A percentile compares a stretch with the other conserved stretches of the same genome.
Evolutionary conservation across 1,284 basidiomycete species (phyloP).

Genomic region (Cryptococcus jaspeensis): DNA sequence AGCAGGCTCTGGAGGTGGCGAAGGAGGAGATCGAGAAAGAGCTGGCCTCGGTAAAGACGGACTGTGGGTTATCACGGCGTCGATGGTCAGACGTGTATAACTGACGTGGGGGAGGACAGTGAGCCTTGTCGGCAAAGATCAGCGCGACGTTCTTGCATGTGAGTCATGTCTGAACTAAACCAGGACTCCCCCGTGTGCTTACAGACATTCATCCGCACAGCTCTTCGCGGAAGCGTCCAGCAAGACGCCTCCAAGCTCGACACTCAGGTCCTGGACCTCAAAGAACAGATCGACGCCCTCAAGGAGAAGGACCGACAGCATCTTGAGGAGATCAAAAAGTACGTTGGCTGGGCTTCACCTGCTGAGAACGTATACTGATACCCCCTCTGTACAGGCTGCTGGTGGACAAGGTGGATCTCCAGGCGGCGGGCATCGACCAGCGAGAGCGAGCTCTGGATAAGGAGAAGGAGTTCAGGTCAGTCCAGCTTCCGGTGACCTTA

Average conservation of each 20-base stretch:
- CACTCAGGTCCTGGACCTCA: constrained; percentile 63
- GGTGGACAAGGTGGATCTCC: constrained; percentile 86
- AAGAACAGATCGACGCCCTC: constrained; percentile 68
- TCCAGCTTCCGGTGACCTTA: constrained; percentile 3
- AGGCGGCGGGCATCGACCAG: constrained; percentile 80
- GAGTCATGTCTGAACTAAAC: constrained; percentile 54
- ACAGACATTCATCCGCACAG: constrained; percentile 54
- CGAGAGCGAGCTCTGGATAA: constrained; percentile 77
- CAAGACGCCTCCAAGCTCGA: constrained; percentile 79
- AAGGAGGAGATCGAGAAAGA: constrained; percentile 67
- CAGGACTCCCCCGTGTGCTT: constrained; percentile 43
- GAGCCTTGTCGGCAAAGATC: constrained; percentile 53
- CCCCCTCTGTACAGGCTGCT: constrained; percentile 56
- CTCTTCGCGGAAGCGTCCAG: constrained; percentile 80
- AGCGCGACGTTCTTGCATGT: constrained; percentile 47
- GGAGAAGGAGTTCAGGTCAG: constrained; percentile 43
- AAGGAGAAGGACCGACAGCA: constrained; percentile 86
- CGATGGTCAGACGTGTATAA: no score
- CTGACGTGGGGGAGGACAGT: constrained; percentile 24
- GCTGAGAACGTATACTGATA: not conserved
- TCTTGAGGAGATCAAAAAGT: constrained; percentile 79
- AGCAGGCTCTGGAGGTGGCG: constrained; percentile 53
- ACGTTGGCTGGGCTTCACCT: not conserved
- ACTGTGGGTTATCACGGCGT: constrained; percentile 60
- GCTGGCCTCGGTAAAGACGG: constrained; percentile 78